Evolutionary conservation across 306 rosid species (phyloP), one percentile per base, ranked within the genome.

Genomic region (Ceratonia siliqua): DNA sequence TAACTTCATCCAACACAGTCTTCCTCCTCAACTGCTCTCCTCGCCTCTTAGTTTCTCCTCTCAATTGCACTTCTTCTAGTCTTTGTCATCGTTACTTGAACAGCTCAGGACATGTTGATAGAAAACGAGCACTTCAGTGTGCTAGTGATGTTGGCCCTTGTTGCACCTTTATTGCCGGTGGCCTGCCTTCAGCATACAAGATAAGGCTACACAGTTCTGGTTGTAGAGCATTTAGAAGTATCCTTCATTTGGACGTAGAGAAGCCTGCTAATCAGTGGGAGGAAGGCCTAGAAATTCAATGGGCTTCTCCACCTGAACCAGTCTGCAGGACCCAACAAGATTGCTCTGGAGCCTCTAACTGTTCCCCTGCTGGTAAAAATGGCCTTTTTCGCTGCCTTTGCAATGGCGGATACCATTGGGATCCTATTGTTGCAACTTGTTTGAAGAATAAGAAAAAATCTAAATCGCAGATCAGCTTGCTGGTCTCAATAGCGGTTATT

Each of bases 231-330:
- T 85, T 90, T 85, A 87, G 95, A 83, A 94, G 99, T 82, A 79
- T 92, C 70, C 79, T 90, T 81, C 86, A 89, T 73, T 85, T 90
- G 83, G 85, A 87, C 67, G 80, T 68, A 62, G 77, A 71, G 27
- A 85, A 87, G 76, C 87, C 89, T 38, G 82, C 90, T 5, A 80
- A 59, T 67, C 87, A 87, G 50, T 94, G 97, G 99, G 92, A 90
- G 69, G 96, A 90, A 62, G 97, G 97, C 6, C 76, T 94, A 76
- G 97, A 94, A 82, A 86, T 94, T 86, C 99, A 92, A 70, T 92
- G 97, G 99, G 3, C 80, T 70, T 76, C 86, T 64, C 96, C 99
- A 49, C 68, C 69, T 25, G 99, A 92, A 83, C 93, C 96, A 2
- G 38, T 79, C n/a, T 94, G 96, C 57, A 87, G 65, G 61, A 68